Evolutionary conservation across 2,329 filamentous ascomycete genomes (phyloP), one percentile per base, ranked within the genome.

Genomic region (Arachnopeziza araneosa): DNA sequence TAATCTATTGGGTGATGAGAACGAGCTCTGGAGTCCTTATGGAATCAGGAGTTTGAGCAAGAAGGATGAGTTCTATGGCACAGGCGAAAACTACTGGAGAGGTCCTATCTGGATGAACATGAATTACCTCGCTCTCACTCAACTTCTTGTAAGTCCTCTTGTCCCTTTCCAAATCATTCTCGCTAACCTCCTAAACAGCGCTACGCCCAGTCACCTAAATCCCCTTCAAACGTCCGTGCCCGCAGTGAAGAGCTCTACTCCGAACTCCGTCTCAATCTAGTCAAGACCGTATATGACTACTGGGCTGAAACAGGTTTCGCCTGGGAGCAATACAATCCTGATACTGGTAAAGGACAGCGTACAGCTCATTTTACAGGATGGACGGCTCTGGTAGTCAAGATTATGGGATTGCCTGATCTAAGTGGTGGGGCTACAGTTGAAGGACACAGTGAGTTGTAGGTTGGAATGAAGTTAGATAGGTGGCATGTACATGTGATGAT

Each of bases 281-380:
- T 98, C 52, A 83, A 92, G 56, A 98, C 93, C 1, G 89, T 98
- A 17, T 97, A 89, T 78, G 83, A 87, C 60, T 87, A 87, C 73
- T 99, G 93, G 93, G 80, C 87, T 72, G 85, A 90, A 71, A 98
- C 95, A 0, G 93, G 93, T 21, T 98, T 98, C 73, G 95, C 93
- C 0, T 99, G 93, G 93, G 95, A 99, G 76, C 95, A 99, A 77
- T 99, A 98, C 75, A 91, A 96, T 73, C 91, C 93, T 0, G 91
- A 96, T 69, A 96, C 91, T 2, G 95, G 95, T 52, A 83, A 84
- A 57, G 95, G 95, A n/a, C 93, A 98, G 79, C 83, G 95, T 50
- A 98, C 93, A 5, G 92, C 97, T 79, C 93, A 98, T 75, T 99
- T 99, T 73, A 97, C 95, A 0, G 95, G 95, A 55, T 99, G 95